Conservation (phyloP, 495 filamentous ascomycete species). For the Neurospora sp. region DNA sequence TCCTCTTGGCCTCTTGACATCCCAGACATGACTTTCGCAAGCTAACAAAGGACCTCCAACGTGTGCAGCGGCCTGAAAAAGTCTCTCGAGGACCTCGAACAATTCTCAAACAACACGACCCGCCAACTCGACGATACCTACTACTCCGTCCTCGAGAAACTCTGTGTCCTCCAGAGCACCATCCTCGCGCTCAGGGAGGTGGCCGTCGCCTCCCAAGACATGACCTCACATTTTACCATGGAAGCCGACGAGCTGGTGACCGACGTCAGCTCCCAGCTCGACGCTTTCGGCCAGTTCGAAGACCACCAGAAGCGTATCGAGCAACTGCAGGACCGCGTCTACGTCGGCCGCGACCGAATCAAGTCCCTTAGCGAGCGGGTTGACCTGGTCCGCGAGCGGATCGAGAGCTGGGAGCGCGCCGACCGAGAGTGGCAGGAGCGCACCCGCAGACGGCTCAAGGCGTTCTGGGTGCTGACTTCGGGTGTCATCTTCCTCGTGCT, state of each 20-base stretch:
- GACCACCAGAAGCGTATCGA: conserved; percentile 59
- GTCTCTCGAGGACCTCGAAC: conserved; percentile 33
- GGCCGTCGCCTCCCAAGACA: conserved; percentile 46
- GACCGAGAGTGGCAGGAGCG: conserved; percentile 66
- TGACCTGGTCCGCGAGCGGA: conserved; percentile 49
- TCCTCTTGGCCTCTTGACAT: neutral
- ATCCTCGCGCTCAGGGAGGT: conserved; percentile 62
- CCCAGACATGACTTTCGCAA: neutral
- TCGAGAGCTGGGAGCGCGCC: conserved; percentile 61
- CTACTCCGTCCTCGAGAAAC: conserved; percentile 71
- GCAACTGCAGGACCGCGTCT: conserved; percentile 55
- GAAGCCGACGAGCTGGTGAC: conserved; percentile 50
- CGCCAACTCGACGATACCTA: conserved; percentile 77
- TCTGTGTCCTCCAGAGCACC: conserved; percentile 57
- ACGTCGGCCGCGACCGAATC: conserved; percentile 51
- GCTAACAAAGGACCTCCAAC: conserved; percentile 9
- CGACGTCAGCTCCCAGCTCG: conserved; percentile 57
- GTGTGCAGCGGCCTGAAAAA: conserved; percentile 28
- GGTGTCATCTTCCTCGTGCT: conserved; percentile 37
- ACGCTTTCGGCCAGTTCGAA: conserved; percentile 57
- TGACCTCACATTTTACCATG: conserved; percentile 51
- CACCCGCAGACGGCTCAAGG: conserved; percentile 50
- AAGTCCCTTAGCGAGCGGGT: conserved; percentile 55
- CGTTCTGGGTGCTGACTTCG: conserved; percentile 48
- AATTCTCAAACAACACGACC: conserved; percentile 47